phyloP scores from a whole-genome alignment of 163 green algal genomes.

The Volvox carteri region DNA sequence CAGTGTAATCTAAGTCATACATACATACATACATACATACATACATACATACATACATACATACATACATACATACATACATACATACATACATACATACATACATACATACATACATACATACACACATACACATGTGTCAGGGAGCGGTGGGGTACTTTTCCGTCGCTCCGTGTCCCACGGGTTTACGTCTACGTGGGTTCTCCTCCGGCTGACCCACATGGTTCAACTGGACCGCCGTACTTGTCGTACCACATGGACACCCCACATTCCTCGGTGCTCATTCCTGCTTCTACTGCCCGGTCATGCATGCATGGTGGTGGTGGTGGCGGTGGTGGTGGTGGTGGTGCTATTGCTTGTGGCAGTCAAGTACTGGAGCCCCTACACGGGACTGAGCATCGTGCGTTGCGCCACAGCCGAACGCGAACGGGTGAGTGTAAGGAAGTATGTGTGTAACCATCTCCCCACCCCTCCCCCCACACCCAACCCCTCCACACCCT shows the following conservation, averaged over 20 bases:
- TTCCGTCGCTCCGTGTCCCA: too few relatives aligned
- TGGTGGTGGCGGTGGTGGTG: background rate
- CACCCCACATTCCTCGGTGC: too few relatives aligned
- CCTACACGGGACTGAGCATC: constrained; percentile 11
- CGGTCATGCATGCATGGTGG: background rate
- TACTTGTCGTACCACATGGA: too few relatives aligned
- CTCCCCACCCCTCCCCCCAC: background rate
- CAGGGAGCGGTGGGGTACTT: too few relatives aligned
- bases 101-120: too few relatives aligned
- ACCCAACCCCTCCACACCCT: background rate
- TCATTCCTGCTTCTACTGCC: background rate
- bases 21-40: too few relatives aligned
- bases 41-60: too few relatives aligned
- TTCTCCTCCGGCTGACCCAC: background rate
- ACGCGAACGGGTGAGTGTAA: background rate
- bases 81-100: too few relatives aligned
- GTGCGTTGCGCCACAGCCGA: constrained; percentile 7
- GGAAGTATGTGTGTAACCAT: background rate
- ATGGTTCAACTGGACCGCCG: background rate
- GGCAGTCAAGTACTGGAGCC: constrained; percentile 41
- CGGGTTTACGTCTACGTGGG: too few relatives aligned
- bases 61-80: too few relatives aligned
- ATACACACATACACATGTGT: too few relatives aligned
- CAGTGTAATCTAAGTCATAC: too few relatives aligned
- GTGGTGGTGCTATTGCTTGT: background rate